Evolutionary conservation across 805 yeast species (phyloP).

Genomic region (Myxozyma monticola): DNA sequence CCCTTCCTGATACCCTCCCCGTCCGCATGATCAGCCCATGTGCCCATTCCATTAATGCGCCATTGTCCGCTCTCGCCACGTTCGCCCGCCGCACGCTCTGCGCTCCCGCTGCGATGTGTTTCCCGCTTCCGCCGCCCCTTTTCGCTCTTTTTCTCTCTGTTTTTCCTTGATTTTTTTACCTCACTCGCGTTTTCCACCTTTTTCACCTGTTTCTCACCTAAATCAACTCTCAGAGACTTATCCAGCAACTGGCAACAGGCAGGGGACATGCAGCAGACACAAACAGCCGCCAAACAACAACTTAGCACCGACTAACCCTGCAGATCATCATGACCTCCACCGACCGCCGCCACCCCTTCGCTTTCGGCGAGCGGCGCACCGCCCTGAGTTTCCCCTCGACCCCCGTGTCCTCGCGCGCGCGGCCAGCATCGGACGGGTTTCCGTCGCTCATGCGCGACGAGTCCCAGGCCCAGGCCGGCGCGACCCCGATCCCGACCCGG

Average conservation of each 20-base stretch:
- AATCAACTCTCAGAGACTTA: neutral
- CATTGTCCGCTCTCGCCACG: no score
- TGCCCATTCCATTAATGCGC: neutral
- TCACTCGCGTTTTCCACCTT: no score
- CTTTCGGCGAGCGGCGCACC: neutral
- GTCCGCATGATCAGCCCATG: neutral
- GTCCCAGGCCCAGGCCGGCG: neutral
- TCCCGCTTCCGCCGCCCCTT: no score
- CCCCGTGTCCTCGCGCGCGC: neutral
- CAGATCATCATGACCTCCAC: neutral
- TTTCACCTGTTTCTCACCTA: neutral
- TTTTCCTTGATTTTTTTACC: no score
- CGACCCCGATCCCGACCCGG: constrained; percentile 28
- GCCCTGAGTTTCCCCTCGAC: neutral
- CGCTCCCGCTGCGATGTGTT: no score
- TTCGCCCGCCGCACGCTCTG: no score
- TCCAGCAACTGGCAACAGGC: neutral
- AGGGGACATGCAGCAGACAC: no score
- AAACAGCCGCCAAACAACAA: no score
- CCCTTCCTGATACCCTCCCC: neutral
- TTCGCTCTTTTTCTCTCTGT: no score
- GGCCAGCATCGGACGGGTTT: neutral
- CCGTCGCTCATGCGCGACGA: neutral
- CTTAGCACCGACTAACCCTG: no score
- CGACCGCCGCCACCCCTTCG: neutral